These are phyloP conservation scores for Silene coronaria DNA, from an alignment of 179 eudicot genomes.

Conservation along the genomic window DNA sequence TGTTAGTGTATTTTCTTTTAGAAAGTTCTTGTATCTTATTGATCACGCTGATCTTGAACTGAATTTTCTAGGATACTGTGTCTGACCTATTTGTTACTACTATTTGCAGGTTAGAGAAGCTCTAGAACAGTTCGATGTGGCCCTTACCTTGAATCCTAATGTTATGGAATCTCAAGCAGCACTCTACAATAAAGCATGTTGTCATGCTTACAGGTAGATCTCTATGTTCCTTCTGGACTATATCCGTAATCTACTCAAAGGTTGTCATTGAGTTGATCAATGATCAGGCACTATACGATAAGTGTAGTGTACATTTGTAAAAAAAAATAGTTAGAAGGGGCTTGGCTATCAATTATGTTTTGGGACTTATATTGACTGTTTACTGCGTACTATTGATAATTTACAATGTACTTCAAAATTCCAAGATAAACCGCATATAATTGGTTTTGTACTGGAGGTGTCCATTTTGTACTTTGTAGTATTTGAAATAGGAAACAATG, in stretches of 20 bases:
- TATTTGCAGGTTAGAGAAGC: constrained; percentile 83
- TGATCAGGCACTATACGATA: background rate
- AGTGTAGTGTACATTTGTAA: background rate
- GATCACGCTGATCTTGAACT: background rate
- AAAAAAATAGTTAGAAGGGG: background rate
- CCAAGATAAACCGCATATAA: background rate
- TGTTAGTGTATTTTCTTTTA: background rate
- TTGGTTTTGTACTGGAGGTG: background rate
- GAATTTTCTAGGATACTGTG: background rate
- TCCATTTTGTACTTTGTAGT: background rate
- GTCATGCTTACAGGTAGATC: constrained; percentile 88
- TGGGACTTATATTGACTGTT: background rate
- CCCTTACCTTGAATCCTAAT: constrained; percentile 78
- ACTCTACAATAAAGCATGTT: constrained; percentile 93
- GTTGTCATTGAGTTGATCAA: background rate
- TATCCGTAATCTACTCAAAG: background rate
- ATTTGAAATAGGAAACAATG: background rate
- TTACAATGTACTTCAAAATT: background rate
- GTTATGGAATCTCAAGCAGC: constrained; percentile 97
- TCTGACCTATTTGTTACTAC: constrained; percentile 6
- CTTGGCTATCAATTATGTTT: background rate
- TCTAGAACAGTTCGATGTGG: constrained; percentile 72
- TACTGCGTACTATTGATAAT: background rate
- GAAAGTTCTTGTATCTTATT: background rate
- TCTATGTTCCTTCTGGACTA: constrained; percentile 13